A percentile compares a stretch with the other conserved stretches of the same genome.
phyloP scores from a whole-genome alignment of 129 eudicot species.

The Daucus carota region DH1_v3.0 NC_030381.2:1905501-1906000 shows the following conservation, averaged over 20 bases:
- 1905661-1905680: background rate
- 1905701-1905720: conserved; percentile 4
- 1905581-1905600: conserved; percentile 58
- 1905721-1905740: conserved; percentile 78
- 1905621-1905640: conserved; percentile 82
- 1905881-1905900: background rate
- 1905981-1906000: conserved; percentile 40
- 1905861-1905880: background rate
- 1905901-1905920: conserved; percentile 44
- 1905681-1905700: background rate
- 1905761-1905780: conserved; percentile 56
- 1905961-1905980: conserved; percentile 50
- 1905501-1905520: conserved; percentile 67
- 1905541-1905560: conserved; percentile 87
- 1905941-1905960: conserved; percentile 49
- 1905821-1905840: conserved; percentile 26
- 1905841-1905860: background rate
- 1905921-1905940: conserved; percentile 49
- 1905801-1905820: conserved; percentile 49
- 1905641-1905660: conserved; percentile 14
- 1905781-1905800: conserved; percentile 84
- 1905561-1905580: conserved; percentile 56
- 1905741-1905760: conserved; percentile 75
- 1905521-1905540: conserved; percentile 72
- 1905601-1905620: conserved; percentile 82